These are phyloP conservation scores for Cladobotryum protrusum DNA, from an alignment of 2,329 filamentous ascomycete genomes.

Conservation along the genomic window DNA sequence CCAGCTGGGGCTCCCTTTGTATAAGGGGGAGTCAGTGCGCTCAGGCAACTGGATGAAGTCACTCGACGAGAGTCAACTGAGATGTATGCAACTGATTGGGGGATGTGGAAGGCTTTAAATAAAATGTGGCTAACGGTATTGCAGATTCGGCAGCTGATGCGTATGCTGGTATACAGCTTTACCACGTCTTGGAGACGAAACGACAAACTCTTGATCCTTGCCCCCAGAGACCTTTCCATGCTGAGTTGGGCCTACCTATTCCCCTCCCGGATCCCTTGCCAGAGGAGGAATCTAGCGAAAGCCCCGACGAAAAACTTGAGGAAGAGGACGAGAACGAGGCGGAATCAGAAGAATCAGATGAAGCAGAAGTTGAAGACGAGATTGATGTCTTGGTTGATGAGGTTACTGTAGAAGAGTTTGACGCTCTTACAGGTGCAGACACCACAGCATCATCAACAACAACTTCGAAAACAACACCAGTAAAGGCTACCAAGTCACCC, in stretches of 20 bases:
- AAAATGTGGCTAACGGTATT: background rate
- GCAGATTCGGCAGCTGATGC: conserved; percentile 74
- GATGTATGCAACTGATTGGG: conserved; percentile 54
- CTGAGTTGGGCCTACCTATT: conserved; percentile 62
- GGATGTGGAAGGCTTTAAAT: background rate
- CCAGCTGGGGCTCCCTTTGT: conserved; percentile 65
- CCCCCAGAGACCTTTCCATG: conserved; percentile 64
- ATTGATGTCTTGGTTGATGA: conserved; percentile 19
- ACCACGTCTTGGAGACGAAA: conserved; percentile 62
- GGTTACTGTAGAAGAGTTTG: no score
- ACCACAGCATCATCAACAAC: background rate
- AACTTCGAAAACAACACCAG: background rate
- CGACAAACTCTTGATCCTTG: conserved; percentile 59
- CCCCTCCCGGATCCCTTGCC: conserved; percentile 33
- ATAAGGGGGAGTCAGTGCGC: conserved; percentile 65
- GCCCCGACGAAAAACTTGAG: conserved; percentile 6
- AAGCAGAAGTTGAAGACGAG: conserved; percentile 17
- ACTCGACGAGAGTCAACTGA: conserved; percentile 58
- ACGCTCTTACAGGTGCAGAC: background rate
- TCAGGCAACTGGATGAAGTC: conserved; percentile 66
- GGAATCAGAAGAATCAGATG: no score
- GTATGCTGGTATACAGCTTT: conserved; percentile 72
- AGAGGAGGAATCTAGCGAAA: conserved; percentile 4
- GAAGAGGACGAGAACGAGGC: no score
- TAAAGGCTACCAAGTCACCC: conserved; percentile 1